Evolutionary conservation across 331 rosid genomes (phyloP).

Genomic region (Malus hybrid): DNA sequence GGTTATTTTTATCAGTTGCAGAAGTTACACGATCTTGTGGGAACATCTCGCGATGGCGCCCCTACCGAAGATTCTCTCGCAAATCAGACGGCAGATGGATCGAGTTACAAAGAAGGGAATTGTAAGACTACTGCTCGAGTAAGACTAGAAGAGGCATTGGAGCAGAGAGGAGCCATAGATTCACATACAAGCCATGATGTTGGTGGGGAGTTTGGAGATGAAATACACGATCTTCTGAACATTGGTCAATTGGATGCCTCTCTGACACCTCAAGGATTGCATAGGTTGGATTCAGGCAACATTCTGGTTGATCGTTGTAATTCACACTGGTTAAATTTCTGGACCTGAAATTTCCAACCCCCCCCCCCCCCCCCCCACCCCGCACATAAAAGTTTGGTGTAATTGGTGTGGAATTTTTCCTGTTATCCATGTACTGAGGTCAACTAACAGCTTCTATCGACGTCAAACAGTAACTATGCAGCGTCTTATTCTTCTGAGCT

Average conservation of each 20-base stretch:
- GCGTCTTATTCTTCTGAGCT: neutral
- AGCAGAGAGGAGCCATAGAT: conserved; percentile 17
- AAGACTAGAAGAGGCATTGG: conserved; percentile 31
- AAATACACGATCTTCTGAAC: conserved; percentile 30
- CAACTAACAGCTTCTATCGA: neutral
- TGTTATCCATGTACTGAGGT: neutral
- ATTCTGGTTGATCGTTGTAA: conserved; percentile 38
- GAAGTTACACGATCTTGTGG: conserved; percentile 39
- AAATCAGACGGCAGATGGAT: conserved; percentile 27
- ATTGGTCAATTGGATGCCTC: conserved; percentile 33
- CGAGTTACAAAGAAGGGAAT: conserved; percentile 29
- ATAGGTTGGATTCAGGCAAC: conserved; percentile 37
- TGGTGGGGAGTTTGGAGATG: conserved; percentile 23
- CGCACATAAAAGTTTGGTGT: neutral
- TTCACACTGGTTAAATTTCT: conserved; percentile 61
- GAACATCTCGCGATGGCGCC: neutral
- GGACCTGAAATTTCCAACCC: conserved; percentile 33
- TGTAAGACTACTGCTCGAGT: conserved; percentile 17
- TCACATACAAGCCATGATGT: conserved; percentile 7
- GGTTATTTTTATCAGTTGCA: conserved; percentile 42
- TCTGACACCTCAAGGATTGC: conserved; percentile 55
- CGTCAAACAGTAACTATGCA: too few relatives aligned
- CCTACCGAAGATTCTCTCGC: neutral
- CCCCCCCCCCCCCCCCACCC: neutral
- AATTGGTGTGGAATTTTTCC: conserved; percentile 5